A percentile compares a stretch with the other conserved stretches of the same genome.
phyloP scores from a whole-genome alignment of 2,329 filamentous ascomycete genomes.

The Sordariomycetes sp. region DNA sequence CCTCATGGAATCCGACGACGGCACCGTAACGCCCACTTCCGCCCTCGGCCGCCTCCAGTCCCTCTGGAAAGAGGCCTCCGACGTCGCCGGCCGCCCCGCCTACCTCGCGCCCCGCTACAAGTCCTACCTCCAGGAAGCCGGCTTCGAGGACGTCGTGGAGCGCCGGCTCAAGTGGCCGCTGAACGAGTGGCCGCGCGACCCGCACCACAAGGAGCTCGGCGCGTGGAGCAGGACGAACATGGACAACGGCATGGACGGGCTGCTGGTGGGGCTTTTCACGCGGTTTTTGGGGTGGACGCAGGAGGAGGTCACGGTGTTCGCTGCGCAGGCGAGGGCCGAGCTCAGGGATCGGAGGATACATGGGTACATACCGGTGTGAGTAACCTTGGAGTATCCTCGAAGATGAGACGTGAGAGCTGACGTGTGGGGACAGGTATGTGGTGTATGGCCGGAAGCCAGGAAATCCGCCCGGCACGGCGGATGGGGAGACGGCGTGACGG shows the following conservation, averaged over 20 bases:
- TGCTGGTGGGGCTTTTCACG: slow-evolving; percentile 26
- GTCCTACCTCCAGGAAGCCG: slow-evolving; percentile 12
- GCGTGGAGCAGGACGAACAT: slow-evolving; percentile 22
- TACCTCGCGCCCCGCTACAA: slow-evolving; percentile 11
- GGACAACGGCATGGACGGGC: slow-evolving; percentile 18
- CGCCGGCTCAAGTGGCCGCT: slow-evolving; percentile 21
- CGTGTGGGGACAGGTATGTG: background rate
- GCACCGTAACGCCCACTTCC: slow-evolving; percentile 14
- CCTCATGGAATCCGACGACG: slow-evolving; percentile 24
- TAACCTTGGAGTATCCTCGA: no score
- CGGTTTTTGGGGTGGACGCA: slow-evolving; percentile 21
- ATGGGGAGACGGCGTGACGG: no score
- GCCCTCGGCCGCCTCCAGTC: slow-evolving; percentile 14
- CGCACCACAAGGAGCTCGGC: slow-evolving; percentile 32
- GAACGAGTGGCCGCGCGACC: slow-evolving; percentile 33
- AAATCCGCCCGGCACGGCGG: background rate
- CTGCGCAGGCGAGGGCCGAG: slow-evolving; percentile 19
- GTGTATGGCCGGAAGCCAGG: background rate
- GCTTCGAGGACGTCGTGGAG: slow-evolving; percentile 14
- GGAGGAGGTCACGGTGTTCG: slow-evolving; percentile 20
- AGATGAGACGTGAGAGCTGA: background rate
- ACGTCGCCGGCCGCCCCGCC: slow-evolving; percentile 17
- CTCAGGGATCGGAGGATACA: slow-evolving; percentile 22
- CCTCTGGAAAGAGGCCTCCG: slow-evolving; percentile 15
- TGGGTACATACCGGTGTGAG: slow-evolving; percentile 27